phyloP scores from a whole-genome alignment of 179 eudicot genomes.

The Silene coronaria region DNA sequence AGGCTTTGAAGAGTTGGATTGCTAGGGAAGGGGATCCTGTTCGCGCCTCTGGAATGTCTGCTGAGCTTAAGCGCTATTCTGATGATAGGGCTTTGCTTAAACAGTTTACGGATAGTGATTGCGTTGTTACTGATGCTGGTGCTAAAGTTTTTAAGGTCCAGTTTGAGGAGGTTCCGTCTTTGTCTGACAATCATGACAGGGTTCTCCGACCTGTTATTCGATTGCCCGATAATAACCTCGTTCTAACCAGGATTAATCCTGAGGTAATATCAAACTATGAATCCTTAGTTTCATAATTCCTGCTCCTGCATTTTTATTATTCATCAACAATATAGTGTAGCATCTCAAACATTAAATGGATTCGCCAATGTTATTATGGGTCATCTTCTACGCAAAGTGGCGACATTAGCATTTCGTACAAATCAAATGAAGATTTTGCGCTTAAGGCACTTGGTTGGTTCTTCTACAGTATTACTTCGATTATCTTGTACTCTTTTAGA shows the following conservation, averaged over 20 bases:
- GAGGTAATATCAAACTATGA: no score
- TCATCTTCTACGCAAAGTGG: background rate
- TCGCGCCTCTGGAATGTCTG: constrained; percentile 60
- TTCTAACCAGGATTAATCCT: constrained; percentile 90
- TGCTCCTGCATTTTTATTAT: background rate
- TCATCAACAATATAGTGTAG: no score
- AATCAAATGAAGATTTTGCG: background rate
- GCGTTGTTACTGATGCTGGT: constrained; percentile 52
- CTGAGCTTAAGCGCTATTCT: constrained; percentile 63
- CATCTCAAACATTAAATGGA: background rate
- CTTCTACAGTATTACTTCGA: no score
- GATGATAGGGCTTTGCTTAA: constrained; percentile 77
- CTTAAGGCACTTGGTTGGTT: no score
- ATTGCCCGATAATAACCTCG: constrained; percentile 63
- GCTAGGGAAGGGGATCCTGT: constrained; percentile 60
- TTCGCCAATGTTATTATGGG: background rate
- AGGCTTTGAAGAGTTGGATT: constrained; percentile 55
- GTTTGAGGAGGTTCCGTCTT: constrained; percentile 57
- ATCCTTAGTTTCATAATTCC: background rate
- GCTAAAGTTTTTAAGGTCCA: constrained; percentile 56
- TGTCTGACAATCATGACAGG: constrained; percentile 40
- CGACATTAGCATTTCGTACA: background rate
- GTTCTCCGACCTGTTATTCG: constrained; percentile 72
- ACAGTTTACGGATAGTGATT: constrained; percentile 68
- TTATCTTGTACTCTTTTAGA: background rate